A percentile compares a stretch with the other conserved stretches of the same genome.
These are phyloP conservation scores for Scopulariopsis brevicaulis DNA, from an alignment of 2,329 filamentous ascomycete species.

Conservation along the genomic window DNA sequence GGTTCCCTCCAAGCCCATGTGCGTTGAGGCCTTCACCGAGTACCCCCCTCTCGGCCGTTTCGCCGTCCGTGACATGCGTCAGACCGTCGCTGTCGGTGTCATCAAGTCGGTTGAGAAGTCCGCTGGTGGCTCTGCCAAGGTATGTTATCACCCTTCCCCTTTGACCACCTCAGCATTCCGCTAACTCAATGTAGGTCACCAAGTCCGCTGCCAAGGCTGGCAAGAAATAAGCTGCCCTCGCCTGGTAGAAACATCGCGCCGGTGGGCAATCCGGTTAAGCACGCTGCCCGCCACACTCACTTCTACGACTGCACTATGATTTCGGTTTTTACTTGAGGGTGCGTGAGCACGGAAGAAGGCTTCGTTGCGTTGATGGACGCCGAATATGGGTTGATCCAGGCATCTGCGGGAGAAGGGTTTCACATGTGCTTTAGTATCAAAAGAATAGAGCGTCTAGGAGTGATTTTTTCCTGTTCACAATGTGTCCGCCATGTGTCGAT, in stretches of 20 bases:
- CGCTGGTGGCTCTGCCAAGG: conserved; percentile 45
- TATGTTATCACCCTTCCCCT: conserved; percentile 20
- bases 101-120: conserved; percentile 78
- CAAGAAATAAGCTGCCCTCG: conserved; percentile 52
- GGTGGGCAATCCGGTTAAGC: conserved; percentile 1
- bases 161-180: neutral
- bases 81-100: conserved; percentile 87
- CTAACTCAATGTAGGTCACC: conserved; percentile 30
- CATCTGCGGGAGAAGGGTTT: conserved; percentile 27
- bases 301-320: conserved; percentile 32
- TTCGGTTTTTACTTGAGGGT: conserved; percentile 24
- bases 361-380: conserved; percentile 2
- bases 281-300: conserved; percentile 17
- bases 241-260: neutral
- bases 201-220: conserved; percentile 62
- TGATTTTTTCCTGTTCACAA: conserved; percentile 8
- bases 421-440: conserved; percentile 30
- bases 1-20: conserved; percentile 99
- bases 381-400: conserved; percentile 18
- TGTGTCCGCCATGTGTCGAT: neutral
- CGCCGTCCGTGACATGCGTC: conserved; percentile 97
- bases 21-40: conserved; percentile 99
- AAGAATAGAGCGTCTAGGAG: conserved; percentile 31
- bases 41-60: conserved; percentile 99
- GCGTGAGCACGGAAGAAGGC: conserved; percentile 12